These are phyloP conservation scores for Phanerochaete carnosa DNA, from an alignment of 768 basidiomycete species.

Conservation along the genomic window DNA sequence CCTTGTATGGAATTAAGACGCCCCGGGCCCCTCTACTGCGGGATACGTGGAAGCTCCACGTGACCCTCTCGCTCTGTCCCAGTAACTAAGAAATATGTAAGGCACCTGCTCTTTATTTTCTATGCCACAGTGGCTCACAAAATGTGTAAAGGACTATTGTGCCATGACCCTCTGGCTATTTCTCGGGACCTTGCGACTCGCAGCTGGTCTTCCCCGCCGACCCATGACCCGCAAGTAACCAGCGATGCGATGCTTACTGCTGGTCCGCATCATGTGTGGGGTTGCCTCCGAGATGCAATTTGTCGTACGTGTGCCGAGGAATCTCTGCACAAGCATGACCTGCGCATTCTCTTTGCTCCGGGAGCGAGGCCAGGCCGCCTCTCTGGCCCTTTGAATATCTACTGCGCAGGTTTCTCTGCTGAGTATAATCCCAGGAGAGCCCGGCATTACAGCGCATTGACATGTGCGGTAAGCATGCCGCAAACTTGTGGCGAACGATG, in stretches of 20 bases:
- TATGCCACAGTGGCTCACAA: neutral
- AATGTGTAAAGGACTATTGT: neutral
- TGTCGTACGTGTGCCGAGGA: neutral
- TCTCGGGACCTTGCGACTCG: neutral
- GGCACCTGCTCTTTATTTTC: neutral
- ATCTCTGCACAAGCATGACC: no score
- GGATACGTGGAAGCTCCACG: neutral
- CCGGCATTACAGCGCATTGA: no score
- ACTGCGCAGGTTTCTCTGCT: no score
- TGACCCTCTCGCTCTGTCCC: neutral
- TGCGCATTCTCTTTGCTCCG: neutral
- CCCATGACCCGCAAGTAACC: neutral
- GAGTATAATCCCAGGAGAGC: no score
- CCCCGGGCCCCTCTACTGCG: neutral
- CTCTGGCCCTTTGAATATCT: no score
- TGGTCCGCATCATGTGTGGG: neutral
- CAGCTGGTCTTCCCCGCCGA: neutral
- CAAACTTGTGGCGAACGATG: no score
- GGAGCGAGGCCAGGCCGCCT: neutral
- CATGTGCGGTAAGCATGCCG: no score
- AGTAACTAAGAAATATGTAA: neutral
- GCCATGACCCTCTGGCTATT: neutral
- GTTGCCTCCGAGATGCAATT: neutral
- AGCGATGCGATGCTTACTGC: neutral
- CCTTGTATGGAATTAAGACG: neutral